These are phyloP conservation scores for Entomortierella lignicola DNA, from an alignment of 192 early-diverging fungal genomes.

Conservation along the genomic window DNA sequence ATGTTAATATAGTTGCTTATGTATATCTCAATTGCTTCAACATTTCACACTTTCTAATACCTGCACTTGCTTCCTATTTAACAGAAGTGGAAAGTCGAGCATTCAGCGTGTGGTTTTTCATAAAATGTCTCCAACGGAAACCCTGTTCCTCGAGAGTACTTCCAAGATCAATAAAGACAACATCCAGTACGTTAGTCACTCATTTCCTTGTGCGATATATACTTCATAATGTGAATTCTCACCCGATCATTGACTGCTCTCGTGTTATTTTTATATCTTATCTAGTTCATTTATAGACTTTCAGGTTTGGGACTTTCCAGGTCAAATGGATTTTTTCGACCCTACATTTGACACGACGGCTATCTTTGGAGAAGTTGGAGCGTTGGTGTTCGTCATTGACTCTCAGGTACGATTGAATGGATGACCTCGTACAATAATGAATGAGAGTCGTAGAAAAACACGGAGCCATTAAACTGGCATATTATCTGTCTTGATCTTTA, in stretches of 20 bases:
- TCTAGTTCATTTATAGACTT: conserved; percentile 84
- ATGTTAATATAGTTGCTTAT: background rate
- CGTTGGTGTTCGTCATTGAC: conserved; percentile 94
- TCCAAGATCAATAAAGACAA: conserved; percentile 77
- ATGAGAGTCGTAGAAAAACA: background rate
- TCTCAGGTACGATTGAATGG: conserved; percentile 74
- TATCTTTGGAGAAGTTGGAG: conserved; percentile 77
- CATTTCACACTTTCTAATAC: background rate
- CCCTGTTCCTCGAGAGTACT: conserved; percentile 85
- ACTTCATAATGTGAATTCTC: background rate
- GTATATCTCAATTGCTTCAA: too few species aligned
- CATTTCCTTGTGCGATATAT: background rate
- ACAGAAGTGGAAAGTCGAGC: conserved; percentile 86
- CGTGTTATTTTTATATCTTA: background rate
- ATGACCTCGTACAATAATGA: background rate
- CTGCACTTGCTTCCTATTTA: background rate
- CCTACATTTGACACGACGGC: conserved; percentile 70
- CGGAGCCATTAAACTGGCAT: background rate
- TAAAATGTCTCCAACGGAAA: conserved; percentile 90
- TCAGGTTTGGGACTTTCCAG: conserved; percentile 93
- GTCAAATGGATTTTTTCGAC: conserved; percentile 86
- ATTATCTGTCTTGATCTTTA: conserved; percentile 20
- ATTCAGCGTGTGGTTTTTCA: conserved; percentile 90
- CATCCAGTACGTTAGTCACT: conserved; percentile 52
- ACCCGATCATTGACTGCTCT: background rate